Base-by-base conservation (phyloP, 768 basidiomycete genomes). In the Russula sp. region DNA sequence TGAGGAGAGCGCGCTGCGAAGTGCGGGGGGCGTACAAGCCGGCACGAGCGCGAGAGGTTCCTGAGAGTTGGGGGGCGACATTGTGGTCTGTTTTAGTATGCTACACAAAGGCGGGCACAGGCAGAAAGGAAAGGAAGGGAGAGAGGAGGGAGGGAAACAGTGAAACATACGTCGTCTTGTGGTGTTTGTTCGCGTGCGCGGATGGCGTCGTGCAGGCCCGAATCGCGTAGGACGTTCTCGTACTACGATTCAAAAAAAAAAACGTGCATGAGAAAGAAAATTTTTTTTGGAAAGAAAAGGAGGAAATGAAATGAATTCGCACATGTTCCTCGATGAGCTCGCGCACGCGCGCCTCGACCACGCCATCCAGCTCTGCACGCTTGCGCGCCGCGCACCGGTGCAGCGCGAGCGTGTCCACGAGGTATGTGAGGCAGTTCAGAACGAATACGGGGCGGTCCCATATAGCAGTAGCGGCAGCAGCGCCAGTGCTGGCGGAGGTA, bases 371-470 rank as follows among this genome's bases (percentile, higher is more conserved):
- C 59, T 78, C 73, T 7, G 71, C 74, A 42, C 79, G 81, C 68
- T 92, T 87, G 41, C 78, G 77, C 5, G 66, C 70, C 6, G 90
- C 89, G 70, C 93, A 93, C 5, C 80, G 71, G 65, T 86, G 88
- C 0, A 84, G 75, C 56, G 86, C 83, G 11, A 93, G 74, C 5
- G 87, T 79, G 64, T 76, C 94, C 79, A 87, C 83, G 14, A 97
- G 73, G 71, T 93, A 94, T 18, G 81, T 84, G 65, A 93, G 72
- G 61, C 89, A 96, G 68, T 98, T 98, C 65, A 97, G 76, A 56
- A 91, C 78, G 70, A 92, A 98, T 0, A 97, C 82, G 2, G 83
- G 79, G 49, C 78, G 79, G 70, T 99, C 95, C 92, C 95, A 96
- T 36, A 29, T 29, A 29, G 74, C 35, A 5, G 18, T 5, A 13